Conservation (phyloP, 2,329 filamentous ascomycete genomes). For the Fusarium anthophilum region DNA sequence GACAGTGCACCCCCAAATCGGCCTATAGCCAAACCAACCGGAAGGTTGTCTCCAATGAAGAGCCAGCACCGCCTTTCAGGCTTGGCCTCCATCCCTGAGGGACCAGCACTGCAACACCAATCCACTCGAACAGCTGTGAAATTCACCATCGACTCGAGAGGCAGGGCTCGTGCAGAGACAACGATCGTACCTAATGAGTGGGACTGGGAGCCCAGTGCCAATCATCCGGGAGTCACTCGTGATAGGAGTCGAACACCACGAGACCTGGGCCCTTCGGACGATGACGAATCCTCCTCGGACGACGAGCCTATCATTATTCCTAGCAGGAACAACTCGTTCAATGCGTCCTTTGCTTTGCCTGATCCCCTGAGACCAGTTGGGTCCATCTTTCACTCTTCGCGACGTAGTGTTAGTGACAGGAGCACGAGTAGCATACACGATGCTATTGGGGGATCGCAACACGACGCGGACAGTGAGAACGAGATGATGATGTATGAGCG, state of each 20-base stretch:
- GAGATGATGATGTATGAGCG: slow-evolving; percentile 65
- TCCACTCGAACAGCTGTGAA: slow-evolving; percentile 65
- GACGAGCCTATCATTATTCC: slow-evolving; percentile 73
- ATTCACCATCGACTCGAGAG: slow-evolving; percentile 71
- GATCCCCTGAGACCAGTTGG: slow-evolving; percentile 61
- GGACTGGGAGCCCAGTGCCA: slow-evolving; percentile 39
- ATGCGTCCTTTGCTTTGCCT: slow-evolving; percentile 64
- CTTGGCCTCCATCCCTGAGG: slow-evolving; percentile 68
- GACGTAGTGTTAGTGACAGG: slow-evolving; percentile 60
- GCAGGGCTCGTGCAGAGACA: slow-evolving; percentile 66
- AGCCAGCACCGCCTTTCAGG: slow-evolving; percentile 60
- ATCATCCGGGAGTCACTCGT: slow-evolving; percentile 44
- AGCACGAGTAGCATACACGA: slow-evolving; percentile 56
- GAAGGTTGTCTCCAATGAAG: slow-evolving; percentile 64
- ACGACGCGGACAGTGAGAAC: slow-evolving; percentile 65
- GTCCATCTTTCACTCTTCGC: slow-evolving; percentile 58
- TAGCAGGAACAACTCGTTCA: slow-evolving; percentile 64
- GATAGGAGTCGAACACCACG: slow-evolving; percentile 43
- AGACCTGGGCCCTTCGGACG: slow-evolving; percentile 59
- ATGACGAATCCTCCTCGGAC: slow-evolving; percentile 67
- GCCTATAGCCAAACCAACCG: slow-evolving; percentile 53
- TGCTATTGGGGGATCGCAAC: slow-evolving; percentile 47
- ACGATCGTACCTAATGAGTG: slow-evolving; percentile 53
- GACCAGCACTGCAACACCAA: slow-evolving; percentile 49
- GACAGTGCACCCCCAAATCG: slow-evolving; percentile 44